Base-by-base conservation (phyloP, 2,329 filamentous ascomycete genomes). In the Cercospora zeae-maydis region DNA sequence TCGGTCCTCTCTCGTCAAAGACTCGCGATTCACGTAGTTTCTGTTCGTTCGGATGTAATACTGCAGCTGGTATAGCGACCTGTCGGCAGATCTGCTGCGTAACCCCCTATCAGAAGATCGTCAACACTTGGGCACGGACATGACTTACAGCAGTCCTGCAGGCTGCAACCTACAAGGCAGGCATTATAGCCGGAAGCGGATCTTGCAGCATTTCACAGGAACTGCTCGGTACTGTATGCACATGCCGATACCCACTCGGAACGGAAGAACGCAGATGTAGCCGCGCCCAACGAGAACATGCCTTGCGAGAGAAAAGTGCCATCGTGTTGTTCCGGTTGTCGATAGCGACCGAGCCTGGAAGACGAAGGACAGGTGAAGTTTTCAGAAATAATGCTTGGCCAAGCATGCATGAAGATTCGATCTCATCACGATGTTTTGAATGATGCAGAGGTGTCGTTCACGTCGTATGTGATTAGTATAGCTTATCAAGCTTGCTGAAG, bases 401-500 rank as follows among this genome's bases (percentile, higher is more conserved):
- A 6, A 45, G 13, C 11, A 16, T 19, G 9, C 7, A 16, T 16
- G n/a, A 16, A 19, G 11, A n/a, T n/a, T 27, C 24, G 11, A 45
- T 21, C 8, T 45, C 9, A 45, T 13, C 39, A 16, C 21, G 39
- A 45, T 21, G 13, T 10, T 10, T 24, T 19, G 21, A 45, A 19
- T 45, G 16, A 21, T 16, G 21, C 19, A 14, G 16, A 21, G 39
- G 16, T 45, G 21, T 45, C 39, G 13, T 33, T 45, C 51, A n/a
- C 42, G 8, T 36, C 36, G 45, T 52, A 30, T 27, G 24, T 30
- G 24, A 30, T 59, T 57, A 67, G 45, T 61, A 67, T 47, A 67
- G 39, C 54, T 67, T 67, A 27, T 67, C 65, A 4, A 67, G 54
- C 45, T 61, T 64, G 16, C 52, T 61, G 21, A 67, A 54, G 30